phyloP scores from a whole-genome alignment of 2,329 filamentous ascomycete genomes.

The Pseudopithomyces maydicus region DNA sequence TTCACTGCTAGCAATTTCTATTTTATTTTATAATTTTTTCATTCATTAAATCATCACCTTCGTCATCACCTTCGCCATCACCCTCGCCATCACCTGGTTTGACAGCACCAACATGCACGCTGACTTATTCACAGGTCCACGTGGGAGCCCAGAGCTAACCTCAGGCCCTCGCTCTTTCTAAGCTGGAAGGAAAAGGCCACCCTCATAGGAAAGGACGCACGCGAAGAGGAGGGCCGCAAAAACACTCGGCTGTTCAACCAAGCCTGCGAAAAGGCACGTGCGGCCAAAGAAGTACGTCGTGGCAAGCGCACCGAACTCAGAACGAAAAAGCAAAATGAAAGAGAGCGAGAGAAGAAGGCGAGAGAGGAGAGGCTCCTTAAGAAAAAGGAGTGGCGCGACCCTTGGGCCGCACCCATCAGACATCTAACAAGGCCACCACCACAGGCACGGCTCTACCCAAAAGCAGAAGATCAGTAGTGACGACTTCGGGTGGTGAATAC shows the following conservation, averaged over 20 bases:
- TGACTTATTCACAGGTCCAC: background rate
- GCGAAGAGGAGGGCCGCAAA: conserved; percentile 11
- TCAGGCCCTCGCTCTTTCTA: background rate
- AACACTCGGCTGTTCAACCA: conserved; percentile 15
- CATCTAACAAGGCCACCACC: background rate
- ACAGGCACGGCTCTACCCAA: background rate
- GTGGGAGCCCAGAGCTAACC: background rate
- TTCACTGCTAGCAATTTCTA: background rate
- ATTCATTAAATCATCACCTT: too few species aligned
- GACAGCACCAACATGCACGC: background rate
- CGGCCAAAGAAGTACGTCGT: conserved; percentile 11
- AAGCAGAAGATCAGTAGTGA: background rate
- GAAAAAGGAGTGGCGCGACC: background rate
- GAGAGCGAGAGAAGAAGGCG: background rate
- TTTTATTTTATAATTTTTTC: too few species aligned
- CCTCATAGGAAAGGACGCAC: conserved; percentile 9
- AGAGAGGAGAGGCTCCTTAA: background rate
- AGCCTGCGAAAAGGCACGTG: conserved; percentile 8
- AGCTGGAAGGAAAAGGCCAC: conserved; percentile 17
- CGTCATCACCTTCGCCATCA: too few species aligned
- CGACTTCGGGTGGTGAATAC: background rate
- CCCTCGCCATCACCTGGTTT: too few species aligned
- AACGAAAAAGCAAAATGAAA: background rate
- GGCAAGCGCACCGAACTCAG: conserved; percentile 26
- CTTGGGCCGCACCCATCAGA: background rate